These are phyloP conservation scores for Leptoxyphium fumago DNA, from an alignment of 2,329 filamentous ascomycete species.

Conservation along the genomic window DNA sequence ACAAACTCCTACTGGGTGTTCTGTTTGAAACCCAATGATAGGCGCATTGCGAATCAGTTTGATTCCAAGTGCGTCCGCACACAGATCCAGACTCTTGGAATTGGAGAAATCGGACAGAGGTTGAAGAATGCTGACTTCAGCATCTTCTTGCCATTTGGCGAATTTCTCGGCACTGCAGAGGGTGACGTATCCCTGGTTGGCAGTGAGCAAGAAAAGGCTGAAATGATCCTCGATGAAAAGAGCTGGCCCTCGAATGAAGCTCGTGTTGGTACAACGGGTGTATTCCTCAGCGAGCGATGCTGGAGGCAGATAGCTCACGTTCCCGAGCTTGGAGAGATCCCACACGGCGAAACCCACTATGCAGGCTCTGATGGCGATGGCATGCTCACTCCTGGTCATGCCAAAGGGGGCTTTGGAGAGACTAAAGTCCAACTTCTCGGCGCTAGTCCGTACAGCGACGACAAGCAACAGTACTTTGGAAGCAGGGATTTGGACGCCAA, in stretches of 20 bases:
- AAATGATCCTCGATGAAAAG: conserved; percentile 81
- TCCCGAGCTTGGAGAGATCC: conserved; percentile 46
- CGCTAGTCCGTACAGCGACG: conserved; percentile 46
- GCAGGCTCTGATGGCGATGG: conserved; percentile 35
- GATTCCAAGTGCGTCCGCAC: conserved; percentile 96
- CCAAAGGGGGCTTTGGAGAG: conserved; percentile 41
- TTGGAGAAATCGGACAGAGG: conserved; percentile 90
- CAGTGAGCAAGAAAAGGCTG: conserved; percentile 80
- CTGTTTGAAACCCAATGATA: conserved; percentile 92
- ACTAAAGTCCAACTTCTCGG: conserved; percentile 42
- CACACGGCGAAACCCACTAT: conserved; percentile 31
- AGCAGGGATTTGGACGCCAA: conserved; percentile 65
- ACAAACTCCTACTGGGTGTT: conserved; percentile 95
- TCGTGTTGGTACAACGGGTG: conserved; percentile 74
- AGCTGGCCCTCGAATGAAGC: conserved; percentile 89
- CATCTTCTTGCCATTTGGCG: conserved; percentile 85
- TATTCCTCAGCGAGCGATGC: conserved; percentile 90
- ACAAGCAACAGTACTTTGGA: conserved; percentile 75
- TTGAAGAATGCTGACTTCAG: conserved; percentile 90
- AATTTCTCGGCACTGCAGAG: conserved; percentile 82
- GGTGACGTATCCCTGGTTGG: conserved; percentile 75
- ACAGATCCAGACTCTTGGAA: conserved; percentile 88
- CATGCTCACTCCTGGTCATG: conserved; percentile 40
- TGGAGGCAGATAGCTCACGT: conserved; percentile 83
- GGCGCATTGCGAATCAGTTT: conserved; percentile 94